Evolutionary conservation across 2,329 filamentous ascomycete species (phyloP).

Genomic region (Westerdykella sp.): DNA sequence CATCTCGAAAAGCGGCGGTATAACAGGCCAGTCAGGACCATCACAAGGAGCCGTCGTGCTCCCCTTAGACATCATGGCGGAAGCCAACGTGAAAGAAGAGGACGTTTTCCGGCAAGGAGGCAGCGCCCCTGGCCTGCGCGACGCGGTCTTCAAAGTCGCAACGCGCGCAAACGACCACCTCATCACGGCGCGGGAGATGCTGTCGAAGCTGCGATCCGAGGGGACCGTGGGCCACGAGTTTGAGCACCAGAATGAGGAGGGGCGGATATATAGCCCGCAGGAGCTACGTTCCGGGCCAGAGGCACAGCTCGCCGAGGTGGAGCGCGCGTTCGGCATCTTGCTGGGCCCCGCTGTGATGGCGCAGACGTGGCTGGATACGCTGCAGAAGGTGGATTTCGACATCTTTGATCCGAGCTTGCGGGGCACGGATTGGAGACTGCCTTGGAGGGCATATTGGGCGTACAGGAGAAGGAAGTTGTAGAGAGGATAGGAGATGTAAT

Average conservation of each 20-base stretch:
- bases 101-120: conserved; percentile 78
- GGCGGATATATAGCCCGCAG: conserved; percentile 47
- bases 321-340: conserved; percentile 69
- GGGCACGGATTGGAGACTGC: conserved; percentile 72
- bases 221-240: conserved; percentile 76
- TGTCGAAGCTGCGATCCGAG: conserved; percentile 69
- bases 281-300: conserved; percentile 33
- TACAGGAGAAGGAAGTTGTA: conserved; percentile 49
- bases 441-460: conserved; percentile 67
- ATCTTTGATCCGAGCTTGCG: conserved; percentile 60
- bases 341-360: conserved; percentile 69
- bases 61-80: conserved; percentile 84
- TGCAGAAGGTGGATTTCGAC: conserved; percentile 82
- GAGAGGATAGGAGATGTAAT: neutral
- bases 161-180: conserved; percentile 93
- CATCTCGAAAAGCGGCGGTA: conserved; percentile 39
- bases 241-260: conserved; percentile 76
- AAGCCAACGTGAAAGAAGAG: conserved; percentile 75
- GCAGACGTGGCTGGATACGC: conserved; percentile 66
- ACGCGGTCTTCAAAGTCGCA: conserved; percentile 87
- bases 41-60: conserved; percentile 66
- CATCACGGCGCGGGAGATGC: conserved; percentile 88
- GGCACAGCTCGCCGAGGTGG: conserved; percentile 47
- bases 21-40: conserved; percentile 35
- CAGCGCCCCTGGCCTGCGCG: conserved; percentile 71